A percentile compares a stretch with the other conserved stretches of the same genome.
Evolutionary conservation across 441 rosid genomes (phyloP).

Genomic region (Pelargonium myrrhifolium): DNA sequence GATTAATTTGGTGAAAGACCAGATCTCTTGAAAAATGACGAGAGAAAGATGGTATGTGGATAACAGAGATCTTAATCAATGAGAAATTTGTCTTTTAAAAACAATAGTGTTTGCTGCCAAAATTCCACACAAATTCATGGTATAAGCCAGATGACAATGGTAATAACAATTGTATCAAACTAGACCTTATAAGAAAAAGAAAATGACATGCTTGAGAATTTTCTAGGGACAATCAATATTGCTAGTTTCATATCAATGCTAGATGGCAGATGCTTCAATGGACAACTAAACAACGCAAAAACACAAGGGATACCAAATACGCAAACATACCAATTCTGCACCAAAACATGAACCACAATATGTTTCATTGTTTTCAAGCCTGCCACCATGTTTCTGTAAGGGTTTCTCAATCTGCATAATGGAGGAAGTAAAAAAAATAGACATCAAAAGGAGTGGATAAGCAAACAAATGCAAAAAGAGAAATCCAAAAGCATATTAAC

Average conservation of each 20-base stretch:
- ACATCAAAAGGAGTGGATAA: not conserved
- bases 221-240: not conserved
- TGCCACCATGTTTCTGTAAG: constrained; percentile 87
- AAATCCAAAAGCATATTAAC: not conserved
- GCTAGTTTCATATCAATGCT: not conserved
- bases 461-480: not conserved
- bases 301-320: not conserved
- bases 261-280: not conserved
- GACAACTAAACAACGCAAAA: not conserved
- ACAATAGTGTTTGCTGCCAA: not conserved
- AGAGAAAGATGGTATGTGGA: not conserved
- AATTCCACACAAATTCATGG: not conserved
- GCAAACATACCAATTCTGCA: constrained; percentile 59
- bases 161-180: not conserved
- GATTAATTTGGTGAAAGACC: not conserved
- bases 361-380: constrained; percentile 90
- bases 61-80: not conserved
- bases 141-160: not conserved
- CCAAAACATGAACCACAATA: constrained; percentile 94
- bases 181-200: not conserved
- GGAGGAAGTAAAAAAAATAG: not conserved
- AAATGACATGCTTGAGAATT: not conserved
- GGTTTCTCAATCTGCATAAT: constrained; percentile 75
- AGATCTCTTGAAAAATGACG: not conserved
- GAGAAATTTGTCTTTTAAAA: no score